Base-by-base conservation (phyloP, 1,139 yeast species). In the Eremothecium gossypii region DNA sequence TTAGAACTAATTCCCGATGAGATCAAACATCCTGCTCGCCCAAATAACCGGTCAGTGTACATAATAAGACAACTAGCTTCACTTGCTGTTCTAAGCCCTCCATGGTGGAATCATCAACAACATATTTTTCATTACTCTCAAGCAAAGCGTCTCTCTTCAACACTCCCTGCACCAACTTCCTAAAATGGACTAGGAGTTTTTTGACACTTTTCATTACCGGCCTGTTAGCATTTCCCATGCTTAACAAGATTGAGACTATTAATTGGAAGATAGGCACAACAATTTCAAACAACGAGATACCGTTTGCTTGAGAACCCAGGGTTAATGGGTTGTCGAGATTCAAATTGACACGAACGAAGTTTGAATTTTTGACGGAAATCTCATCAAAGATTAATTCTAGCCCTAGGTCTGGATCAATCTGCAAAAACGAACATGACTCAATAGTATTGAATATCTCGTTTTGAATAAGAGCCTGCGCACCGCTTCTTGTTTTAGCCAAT, bases 371-470 rank as follows among this genome's bases (percentile, higher is more conserved):
- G 23, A 55, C 51, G 4, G 58, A 52, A 1, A 57, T 53, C 38
- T 63, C 66, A 41, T 64, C 65, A 39, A 71, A 61, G 13, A 57
- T 53, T 23, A 73, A 51, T 33, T 72, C 76, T 40, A 83, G 62
- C 0, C 94, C 95, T 38, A 85, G 67, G 56, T 86, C 96, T 0
- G 94, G 91, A 58, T 87, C 96, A 38, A 81, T 69, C 36, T 69
- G 61, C 41, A 86, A 65, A 51, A 85, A 74, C 29, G 67, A 65
- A 38, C 83, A 76, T 27, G 74, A 69, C 46, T 70, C 73, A 43
- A 87, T 69, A 1, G 77, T 69, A 27, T 77, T 71, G 59, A 86
- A 81, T 8, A 82, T 61, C 41, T 83, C 94, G 56, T 83, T 74
- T 55, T 85, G 89, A 27, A 86, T 65, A 45, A 89, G 66, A 45